Conservation (phyloP, 75 land plant genomes). For the Pinus taeda region DNA sequence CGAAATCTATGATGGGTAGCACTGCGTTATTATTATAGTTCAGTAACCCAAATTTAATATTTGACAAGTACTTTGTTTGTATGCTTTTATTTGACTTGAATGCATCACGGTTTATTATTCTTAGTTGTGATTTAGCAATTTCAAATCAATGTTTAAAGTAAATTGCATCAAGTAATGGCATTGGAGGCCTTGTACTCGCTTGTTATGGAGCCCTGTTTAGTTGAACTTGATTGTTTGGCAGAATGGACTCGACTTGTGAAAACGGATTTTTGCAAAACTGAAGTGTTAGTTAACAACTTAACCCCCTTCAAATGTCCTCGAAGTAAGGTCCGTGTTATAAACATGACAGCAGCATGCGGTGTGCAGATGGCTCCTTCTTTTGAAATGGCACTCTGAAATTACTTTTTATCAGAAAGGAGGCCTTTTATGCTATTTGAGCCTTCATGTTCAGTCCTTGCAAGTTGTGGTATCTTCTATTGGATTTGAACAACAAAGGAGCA, state of each 20-base stretch:
- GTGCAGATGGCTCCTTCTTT: not conserved
- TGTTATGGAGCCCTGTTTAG: not conserved
- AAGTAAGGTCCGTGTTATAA: not conserved
- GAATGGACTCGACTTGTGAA: not conserved
- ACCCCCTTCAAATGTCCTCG: not conserved
- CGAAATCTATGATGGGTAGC: too few relatives aligned
- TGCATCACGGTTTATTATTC: not conserved
- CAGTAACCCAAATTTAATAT: not conserved
- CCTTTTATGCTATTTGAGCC: not conserved
- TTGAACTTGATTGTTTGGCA: not conserved
- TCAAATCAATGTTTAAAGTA: not conserved
- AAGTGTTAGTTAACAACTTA: not conserved
- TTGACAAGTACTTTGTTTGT: not conserved
- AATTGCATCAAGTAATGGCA: slow-evolving; percentile 1
- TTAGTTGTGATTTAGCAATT: not conserved
- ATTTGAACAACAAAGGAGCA: too few relatives aligned
- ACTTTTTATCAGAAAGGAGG: not conserved
- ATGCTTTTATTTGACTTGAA: not conserved
- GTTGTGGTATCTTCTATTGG: too few relatives aligned
- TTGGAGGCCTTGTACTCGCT: not conserved
- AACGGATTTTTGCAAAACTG: not conserved
- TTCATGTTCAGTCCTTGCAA: too few relatives aligned
- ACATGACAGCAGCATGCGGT: not conserved
- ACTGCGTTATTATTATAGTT: not conserved
- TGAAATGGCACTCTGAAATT: not conserved